Evolutionary conservation across 2,329 filamentous ascomycete species (phyloP).

Genomic region (Cadophora gregata): DNA sequence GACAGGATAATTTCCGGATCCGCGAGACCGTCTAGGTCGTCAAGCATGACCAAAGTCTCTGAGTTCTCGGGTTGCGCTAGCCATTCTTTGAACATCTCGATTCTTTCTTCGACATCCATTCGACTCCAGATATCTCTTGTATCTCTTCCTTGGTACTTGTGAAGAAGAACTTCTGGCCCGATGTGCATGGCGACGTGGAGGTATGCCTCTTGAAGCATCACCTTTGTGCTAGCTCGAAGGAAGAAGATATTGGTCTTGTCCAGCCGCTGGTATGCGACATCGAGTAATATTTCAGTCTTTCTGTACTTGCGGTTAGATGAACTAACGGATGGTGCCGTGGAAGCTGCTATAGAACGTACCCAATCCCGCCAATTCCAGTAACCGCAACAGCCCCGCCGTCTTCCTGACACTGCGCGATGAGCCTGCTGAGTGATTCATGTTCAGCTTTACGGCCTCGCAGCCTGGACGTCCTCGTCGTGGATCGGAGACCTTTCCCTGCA

Average conservation of each 20-base stretch:
- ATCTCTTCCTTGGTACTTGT: conserved; percentile 9
- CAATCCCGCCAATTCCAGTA: conserved; percentile 10
- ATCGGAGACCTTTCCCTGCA: background rate
- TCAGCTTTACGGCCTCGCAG: background rate
- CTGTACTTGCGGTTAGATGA: background rate
- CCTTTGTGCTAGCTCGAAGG: conserved; percentile 1
- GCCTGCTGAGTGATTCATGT: background rate
- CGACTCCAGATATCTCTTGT: conserved; percentile 14
- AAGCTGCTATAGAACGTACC: background rate
- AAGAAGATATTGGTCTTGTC: conserved; percentile 8
- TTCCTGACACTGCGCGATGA: background rate
- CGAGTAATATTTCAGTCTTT: conserved; percentile 2
- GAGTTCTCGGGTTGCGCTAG: conserved; percentile 2
- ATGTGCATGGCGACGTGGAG: conserved; percentile 13
- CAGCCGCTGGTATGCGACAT: conserved; percentile 5
- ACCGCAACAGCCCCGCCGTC: conserved; percentile 8
- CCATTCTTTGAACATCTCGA: conserved; percentile 14
- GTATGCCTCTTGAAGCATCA: conserved; percentile 9
- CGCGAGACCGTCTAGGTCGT: conserved; percentile 1
- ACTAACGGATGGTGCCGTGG: too few relatives aligned
- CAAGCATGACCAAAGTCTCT: background rate
- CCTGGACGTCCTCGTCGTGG: background rate
- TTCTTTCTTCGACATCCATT: conserved; percentile 1
- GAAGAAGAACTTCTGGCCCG: conserved; percentile 5
- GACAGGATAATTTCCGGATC: background rate